Percentiles rank a stretch among this genome's conserved stretches.
phyloP scores from a whole-genome alignment of 2,329 filamentous ascomycete genomes.

The Apiospora pterosperma region DNA sequence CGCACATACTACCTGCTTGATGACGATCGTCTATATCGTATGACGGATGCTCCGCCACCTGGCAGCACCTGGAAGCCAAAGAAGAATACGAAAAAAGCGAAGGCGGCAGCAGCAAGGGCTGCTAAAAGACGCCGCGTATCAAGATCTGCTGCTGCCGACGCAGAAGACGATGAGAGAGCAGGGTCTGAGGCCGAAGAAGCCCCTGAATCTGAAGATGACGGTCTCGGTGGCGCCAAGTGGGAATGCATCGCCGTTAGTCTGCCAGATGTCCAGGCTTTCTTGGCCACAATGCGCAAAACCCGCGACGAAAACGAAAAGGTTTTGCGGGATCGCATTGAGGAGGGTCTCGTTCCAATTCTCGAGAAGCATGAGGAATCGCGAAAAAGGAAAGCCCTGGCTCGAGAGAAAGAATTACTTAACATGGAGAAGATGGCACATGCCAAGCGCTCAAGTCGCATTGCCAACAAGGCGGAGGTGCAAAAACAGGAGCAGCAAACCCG shows the following conservation, averaged over 20 bases:
- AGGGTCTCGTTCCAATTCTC: constrained; percentile 79
- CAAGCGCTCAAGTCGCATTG: constrained; percentile 88
- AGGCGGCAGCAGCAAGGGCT: constrained; percentile 55
- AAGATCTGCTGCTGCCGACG: constrained; percentile 35
- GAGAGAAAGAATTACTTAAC: constrained; percentile 76
- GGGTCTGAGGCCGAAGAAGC: constrained; percentile 25
- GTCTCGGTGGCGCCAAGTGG: constrained; percentile 77
- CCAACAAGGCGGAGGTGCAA: constrained; percentile 75
- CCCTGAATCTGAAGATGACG: constrained; percentile 48
- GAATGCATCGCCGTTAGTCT: constrained; percentile 85
- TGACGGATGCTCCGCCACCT: constrained; percentile 69
- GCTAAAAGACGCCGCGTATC: constrained; percentile 69
- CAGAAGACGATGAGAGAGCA: constrained; percentile 30
- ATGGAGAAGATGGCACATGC: constrained; percentile 87
- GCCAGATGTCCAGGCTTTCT: constrained; percentile 69
- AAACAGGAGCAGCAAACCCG: constrained; percentile 67
- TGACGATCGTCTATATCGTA: constrained; percentile 88
- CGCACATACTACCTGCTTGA: constrained; percentile 88
- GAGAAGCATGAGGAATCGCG: constrained; percentile 74
- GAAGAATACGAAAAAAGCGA: constrained; percentile 63
- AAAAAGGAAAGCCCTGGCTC: constrained; percentile 64
- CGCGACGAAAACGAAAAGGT: constrained; percentile 83
- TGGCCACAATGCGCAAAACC: constrained; percentile 69
- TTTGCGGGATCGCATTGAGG: constrained; percentile 66
- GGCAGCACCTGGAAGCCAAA: constrained; percentile 56